Conservation (phyloP, 805 yeast species). For the Ogataea pilisensis region DNA sequence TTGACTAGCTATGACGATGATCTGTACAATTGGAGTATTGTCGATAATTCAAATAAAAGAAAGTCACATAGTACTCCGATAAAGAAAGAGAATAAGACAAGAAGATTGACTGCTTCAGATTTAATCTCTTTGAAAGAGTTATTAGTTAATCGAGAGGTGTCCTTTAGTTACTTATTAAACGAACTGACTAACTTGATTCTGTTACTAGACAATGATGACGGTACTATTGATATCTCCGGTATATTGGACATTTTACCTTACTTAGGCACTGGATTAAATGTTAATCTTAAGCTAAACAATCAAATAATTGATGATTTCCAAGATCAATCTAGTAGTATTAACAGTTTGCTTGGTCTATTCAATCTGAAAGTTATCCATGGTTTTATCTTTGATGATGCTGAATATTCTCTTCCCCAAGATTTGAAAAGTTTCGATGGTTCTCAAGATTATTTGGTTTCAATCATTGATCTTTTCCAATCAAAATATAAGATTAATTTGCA, state of each 20-base stretch:
- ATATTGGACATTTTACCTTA: slow-evolving; percentile 57
- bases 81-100: neutral
- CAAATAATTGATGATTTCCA: slow-evolving; percentile 21
- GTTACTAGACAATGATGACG: slow-evolving; percentile 29
- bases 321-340: slow-evolving; percentile 16
- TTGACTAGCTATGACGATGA: slow-evolving; percentile 5
- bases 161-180: slow-evolving; percentile 41
- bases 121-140: slow-evolving; percentile 23
- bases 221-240: slow-evolving; percentile 27
- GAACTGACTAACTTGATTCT: slow-evolving; percentile 45
- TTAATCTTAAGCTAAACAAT: slow-evolving; percentile 64
- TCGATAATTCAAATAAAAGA: slow-evolving; percentile 2
- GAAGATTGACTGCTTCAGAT: slow-evolving; percentile 1
- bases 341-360: slow-evolving; percentile 20
- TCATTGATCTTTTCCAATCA: slow-evolving; percentile 10
- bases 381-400: slow-evolving; percentile 35
- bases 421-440: slow-evolving; percentile 26
- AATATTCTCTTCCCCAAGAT: slow-evolving; percentile 1
- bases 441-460: slow-evolving; percentile 27
- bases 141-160: slow-evolving; percentile 17
- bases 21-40: slow-evolving; percentile 20
- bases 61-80: neutral
- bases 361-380: slow-evolving; percentile 63
- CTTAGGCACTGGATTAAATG: slow-evolving; percentile 64
- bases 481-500: slow-evolving; percentile 6